Evolutionary conservation across 2,329 filamentous ascomycete genomes (phyloP), one percentile per base, ranked within the genome.

Genomic region (Berkeleyomyces basicola): DNA sequence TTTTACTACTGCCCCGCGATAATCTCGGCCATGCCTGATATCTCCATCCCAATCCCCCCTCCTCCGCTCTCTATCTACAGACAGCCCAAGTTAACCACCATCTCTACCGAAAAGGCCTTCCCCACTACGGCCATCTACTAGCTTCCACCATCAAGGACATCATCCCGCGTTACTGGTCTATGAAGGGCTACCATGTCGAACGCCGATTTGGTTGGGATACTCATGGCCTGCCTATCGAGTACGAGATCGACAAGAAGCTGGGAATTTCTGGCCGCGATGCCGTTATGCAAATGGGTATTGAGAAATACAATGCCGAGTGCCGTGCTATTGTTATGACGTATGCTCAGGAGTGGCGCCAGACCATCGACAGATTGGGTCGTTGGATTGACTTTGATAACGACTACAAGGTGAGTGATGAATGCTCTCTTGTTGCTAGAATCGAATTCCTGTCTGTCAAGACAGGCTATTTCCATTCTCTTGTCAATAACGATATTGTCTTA

Each of bases 111-210:
- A 33, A 58, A 68, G 68, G 68, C 58, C 66, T 68, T 1, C 68
- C 68, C 11, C 68, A 69, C 59, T 68, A 76, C 64, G 77, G 77
- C 68, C 88, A 91, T 73, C 76, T 91, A 57, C 80, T 92, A 67
- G 87, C 89, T 49, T 92, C 88, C 33, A 95, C 89, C 60, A 93
- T 95, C 75, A 95, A 95, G 74, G 90, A 95, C 72, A 91, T 93
- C 65, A 92, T 95, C 67, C 88, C 90, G 7, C 78, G 90, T 67
- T 95, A 95, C 74, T 95, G 89, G 87, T 88, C 88, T 61, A 93
- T 93, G 88, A 90, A 91, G 71, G 90, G 90, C 7, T 85, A 85
- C 71, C 86, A 91, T 77, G 89, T 95, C 58, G 87, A 89, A 76
- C 81, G 90, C 67, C 80, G 88, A 62, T 93, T 93, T 68, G 90